These are phyloP conservation scores for Murraya paniculata DNA, from an alignment of 345 rosid genomes.

Conservation along the genomic window DNA sequence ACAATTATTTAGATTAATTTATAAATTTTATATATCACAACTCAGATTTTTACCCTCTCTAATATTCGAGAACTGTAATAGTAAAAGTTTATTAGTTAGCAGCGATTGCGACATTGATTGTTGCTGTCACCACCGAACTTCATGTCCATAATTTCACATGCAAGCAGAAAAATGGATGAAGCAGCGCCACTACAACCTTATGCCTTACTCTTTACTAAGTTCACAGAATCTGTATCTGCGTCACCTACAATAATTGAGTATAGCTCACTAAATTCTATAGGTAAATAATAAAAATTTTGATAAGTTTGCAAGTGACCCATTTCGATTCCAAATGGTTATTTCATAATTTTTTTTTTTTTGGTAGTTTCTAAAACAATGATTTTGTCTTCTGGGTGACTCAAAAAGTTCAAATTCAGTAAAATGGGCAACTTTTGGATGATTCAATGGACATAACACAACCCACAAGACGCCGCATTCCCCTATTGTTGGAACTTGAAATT, in stretches of 20 bases:
- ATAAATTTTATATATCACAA: too few relatives aligned
- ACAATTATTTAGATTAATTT: too few relatives aligned
- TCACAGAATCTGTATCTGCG: background rate
- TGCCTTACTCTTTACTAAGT: background rate
- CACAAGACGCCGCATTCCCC: background rate
- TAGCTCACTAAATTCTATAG: background rate
- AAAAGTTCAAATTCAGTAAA: background rate
- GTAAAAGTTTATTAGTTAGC: background rate
- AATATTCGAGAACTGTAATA: too few relatives aligned
- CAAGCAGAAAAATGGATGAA: background rate
- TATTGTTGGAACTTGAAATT: background rate
- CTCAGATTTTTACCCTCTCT: too few relatives aligned
- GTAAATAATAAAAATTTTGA: too few relatives aligned
- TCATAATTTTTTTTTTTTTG: too few relatives aligned
- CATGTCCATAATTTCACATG: background rate
- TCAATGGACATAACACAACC: background rate
- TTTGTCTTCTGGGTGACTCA: background rate
- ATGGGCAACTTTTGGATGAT: background rate
- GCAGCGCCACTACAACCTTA: background rate
- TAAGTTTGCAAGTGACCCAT: background rate
- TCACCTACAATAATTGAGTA: background rate
- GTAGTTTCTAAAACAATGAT: background rate
- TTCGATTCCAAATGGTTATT: background rate
- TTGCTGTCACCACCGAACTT: background rate
- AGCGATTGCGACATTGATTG: background rate